A percentile compares a stretch with the other conserved stretches of the same genome.
Evolutionary conservation across 129 eudicot species (phyloP).

Genomic region (Heracleum sosnowskyi): DNA sequence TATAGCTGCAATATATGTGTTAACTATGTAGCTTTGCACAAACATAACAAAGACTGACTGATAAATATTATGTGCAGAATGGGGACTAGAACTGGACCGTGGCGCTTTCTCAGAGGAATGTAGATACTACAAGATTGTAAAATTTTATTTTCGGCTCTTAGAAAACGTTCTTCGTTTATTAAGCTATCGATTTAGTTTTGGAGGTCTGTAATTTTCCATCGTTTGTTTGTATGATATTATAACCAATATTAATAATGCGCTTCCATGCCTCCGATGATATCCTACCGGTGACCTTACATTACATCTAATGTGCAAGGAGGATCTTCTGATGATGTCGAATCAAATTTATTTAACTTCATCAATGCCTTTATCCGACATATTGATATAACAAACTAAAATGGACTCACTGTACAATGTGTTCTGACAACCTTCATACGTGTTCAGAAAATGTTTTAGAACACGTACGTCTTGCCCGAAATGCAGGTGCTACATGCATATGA

Average conservation of each 20-base stretch:
- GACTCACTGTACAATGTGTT: no score
- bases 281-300: not conserved
- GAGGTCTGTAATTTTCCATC: not conserved
- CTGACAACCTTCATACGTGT: no score
- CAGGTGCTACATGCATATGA: no score
- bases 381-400: no score
- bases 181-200: not conserved
- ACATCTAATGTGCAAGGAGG: no score
- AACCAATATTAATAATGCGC: not conserved
- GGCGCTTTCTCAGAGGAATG: slow-evolving; percentile 45
- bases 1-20: slow-evolving; percentile 14
- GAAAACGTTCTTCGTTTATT: not conserved
- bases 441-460: no score
- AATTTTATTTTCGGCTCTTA: not conserved
- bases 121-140: not conserved
- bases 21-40: not conserved
- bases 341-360: no score
- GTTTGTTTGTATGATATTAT: not conserved
- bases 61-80: slow-evolving; percentile 38
- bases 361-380: no score
- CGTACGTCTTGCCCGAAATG: no score
- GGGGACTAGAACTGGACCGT: slow-evolving; percentile 81
- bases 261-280: no score
- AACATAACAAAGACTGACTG: not conserved
- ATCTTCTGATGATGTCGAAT: no score